These are phyloP conservation scores for Pyrenula aspistea DNA, from an alignment of 495 filamentous ascomycete species.

Conservation along the genomic window DNA sequence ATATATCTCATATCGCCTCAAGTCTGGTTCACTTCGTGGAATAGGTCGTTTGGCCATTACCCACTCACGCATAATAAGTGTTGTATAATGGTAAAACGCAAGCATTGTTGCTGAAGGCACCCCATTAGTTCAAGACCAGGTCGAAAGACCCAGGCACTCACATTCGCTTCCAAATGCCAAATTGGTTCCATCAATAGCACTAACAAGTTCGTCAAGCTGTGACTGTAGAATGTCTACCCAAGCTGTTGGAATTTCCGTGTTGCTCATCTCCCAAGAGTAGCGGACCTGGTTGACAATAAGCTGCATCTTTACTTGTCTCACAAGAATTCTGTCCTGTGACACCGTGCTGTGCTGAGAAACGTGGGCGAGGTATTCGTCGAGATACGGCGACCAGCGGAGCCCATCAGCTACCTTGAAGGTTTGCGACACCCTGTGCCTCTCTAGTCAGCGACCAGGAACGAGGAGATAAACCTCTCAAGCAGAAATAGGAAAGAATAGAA, in stretches of 20 bases:
- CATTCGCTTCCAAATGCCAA: background rate
- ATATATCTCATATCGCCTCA: background rate
- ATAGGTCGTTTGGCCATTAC: background rate
- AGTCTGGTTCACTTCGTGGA: background rate
- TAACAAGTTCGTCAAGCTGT: background rate
- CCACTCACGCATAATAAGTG: background rate
- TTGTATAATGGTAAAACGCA: background rate
- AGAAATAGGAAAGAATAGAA: background rate
- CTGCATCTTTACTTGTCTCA: background rate
- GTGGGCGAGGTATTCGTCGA: constrained; percentile 34
- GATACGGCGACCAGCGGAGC: constrained; percentile 37
- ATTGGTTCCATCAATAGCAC: background rate
- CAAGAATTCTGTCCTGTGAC: background rate
- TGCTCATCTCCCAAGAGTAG: background rate
- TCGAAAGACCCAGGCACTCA: background rate
- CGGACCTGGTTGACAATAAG: background rate
- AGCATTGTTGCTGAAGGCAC: background rate
- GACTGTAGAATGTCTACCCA: background rate
- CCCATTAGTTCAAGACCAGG: background rate
- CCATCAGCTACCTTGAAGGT: constrained; percentile 32
- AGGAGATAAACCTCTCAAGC: background rate
- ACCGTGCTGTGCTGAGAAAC: background rate
- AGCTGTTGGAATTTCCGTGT: background rate
- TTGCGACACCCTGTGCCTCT: constrained; percentile 25
- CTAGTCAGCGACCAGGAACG: constrained; percentile 2